Conservation (phyloP, 2,329 filamentous ascomycete genomes). For the Curvularia verruculosa region DNA sequence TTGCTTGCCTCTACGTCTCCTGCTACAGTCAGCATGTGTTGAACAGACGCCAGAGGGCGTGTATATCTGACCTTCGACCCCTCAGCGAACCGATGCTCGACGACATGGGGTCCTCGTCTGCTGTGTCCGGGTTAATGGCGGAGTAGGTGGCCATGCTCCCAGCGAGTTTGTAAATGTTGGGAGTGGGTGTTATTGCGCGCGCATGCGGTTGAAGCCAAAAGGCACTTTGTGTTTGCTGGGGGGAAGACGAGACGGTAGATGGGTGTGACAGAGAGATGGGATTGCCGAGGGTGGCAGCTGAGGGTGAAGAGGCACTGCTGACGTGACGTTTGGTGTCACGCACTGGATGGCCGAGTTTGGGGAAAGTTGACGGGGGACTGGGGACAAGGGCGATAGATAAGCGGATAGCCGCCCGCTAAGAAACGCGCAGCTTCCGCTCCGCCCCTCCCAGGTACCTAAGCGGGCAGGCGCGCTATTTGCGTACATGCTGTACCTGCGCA, state of each 20-base stretch:
- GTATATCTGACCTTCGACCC: constrained; percentile 40
- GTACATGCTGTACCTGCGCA: constrained; percentile 18
- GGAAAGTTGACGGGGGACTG: constrained; percentile 7
- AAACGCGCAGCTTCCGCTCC: constrained; percentile 14
- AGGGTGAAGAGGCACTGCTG: constrained; percentile 13
- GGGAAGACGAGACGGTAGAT: background rate
- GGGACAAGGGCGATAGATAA: constrained; percentile 1
- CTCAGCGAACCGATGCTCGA: constrained; percentile 51
- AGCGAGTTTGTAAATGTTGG: constrained; percentile 17
- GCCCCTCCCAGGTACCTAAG: background rate
- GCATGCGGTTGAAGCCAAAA: constrained; percentile 29
- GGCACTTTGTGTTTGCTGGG: background rate
- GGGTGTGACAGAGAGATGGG: background rate
- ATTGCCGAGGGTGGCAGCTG: constrained; percentile 7
- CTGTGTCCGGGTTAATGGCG: constrained; percentile 50
- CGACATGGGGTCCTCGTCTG: constrained; percentile 50
- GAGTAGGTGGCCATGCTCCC: constrained; percentile 55
- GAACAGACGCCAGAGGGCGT: background rate
- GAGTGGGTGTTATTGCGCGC: constrained; percentile 31
- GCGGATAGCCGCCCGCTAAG: constrained; percentile 23
- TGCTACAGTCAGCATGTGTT: constrained; percentile 40
- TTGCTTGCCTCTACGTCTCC: constrained; percentile 69
- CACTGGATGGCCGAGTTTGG: constrained; percentile 3
- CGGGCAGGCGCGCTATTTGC: constrained; percentile 27
- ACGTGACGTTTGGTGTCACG: constrained; percentile 19